These are phyloP conservation scores for Lasiosphaeriaceae sp. DNA, from an alignment of 495 filamentous ascomycete genomes.

Conservation along the genomic window DNA sequence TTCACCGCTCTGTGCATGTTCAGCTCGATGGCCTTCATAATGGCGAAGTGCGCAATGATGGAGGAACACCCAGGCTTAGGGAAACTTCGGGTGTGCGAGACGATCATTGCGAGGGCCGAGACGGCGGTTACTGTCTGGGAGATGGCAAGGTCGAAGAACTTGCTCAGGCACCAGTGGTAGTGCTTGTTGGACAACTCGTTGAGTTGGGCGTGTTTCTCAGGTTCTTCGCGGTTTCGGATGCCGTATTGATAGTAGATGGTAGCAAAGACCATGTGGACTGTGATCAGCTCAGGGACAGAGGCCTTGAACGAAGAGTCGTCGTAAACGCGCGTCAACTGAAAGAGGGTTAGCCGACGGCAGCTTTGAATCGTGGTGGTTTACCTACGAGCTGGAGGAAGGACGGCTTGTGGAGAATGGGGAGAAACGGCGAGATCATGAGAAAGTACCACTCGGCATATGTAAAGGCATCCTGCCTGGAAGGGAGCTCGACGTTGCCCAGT, in stretches of 20 bases:
- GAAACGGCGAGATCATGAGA: constrained; percentile 64
- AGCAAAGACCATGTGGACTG: constrained; percentile 73
- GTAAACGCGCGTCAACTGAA: constrained; percentile 57
- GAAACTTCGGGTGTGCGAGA: constrained; percentile 64
- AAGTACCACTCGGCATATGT: constrained; percentile 70
- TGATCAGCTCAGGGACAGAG: constrained; percentile 60
- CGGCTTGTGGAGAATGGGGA: constrained; percentile 67
- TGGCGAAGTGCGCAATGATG: constrained; percentile 56
- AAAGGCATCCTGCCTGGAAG: constrained; percentile 52
- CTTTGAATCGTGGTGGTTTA: not conserved
- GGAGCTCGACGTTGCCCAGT: constrained; percentile 52
- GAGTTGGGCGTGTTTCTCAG: constrained; percentile 47
- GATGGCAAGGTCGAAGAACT: constrained; percentile 58
- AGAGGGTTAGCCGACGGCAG: constrained; percentile 1
- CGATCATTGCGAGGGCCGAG: constrained; percentile 68
- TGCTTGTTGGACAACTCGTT: constrained; percentile 64
- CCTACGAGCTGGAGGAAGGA: constrained; percentile 63
- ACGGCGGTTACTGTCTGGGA: constrained; percentile 59
- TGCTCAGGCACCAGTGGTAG: constrained; percentile 67
- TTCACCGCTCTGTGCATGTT: constrained; percentile 69
- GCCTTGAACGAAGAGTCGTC: constrained; percentile 58
- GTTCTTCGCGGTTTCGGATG: constrained; percentile 54
- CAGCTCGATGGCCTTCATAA: constrained; percentile 64
- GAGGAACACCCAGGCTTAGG: constrained; percentile 74
- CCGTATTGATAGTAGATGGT: constrained; percentile 73